Base-by-base conservation (phyloP, 164 flowering plant species). In the Echeveria elegans region DNA sequence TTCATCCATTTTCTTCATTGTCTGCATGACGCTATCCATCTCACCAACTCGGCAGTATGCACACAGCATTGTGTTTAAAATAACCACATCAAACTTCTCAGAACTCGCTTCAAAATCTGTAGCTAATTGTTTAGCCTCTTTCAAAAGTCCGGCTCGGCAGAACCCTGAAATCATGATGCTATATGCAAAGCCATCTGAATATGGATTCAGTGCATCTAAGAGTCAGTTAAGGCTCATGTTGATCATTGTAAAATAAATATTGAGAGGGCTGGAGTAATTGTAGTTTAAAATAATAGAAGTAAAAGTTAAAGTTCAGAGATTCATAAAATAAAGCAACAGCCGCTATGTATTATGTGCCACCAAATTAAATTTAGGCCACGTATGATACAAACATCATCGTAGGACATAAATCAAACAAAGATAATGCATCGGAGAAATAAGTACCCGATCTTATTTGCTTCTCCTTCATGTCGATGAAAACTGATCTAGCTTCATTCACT, bases 131-230 rank as follows among this genome's bases (percentile, higher is more conserved):
- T 81, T 89, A 68, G 97, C 97, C 70, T 92, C 97, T 67, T 86
- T 83, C 66, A 89, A 63, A 40, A 76, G 86, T 66, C 83, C 82
- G 67, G 70, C 67, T 38, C 92, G 86, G 72, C 92, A 89, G 66
- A 82, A 81, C 66, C 92, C 92, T 61, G 97, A 79, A 74, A 92
- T 92, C 90, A 92, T 92, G 71, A 92, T 89, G 63, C 94, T 86
- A 72, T 92, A 76, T 60, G 88, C 69, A 77, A 83, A 89, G 61
- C 97, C 97, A 79, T 85, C 97, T 92, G 84, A 77, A 77, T 5
- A 52, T 36, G 59, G 48, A 61, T 45, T 10, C 36, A 43, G n/a
- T 50, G 0, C 43, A 41, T 36, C 23, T 52, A 32, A 60, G 24
- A 14, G 30, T 37, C 24, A 37, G 52, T n/a, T 5, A 40, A 40